Conservation (phyloP, 2,329 filamentous ascomycete species). For the Alternaria ethzedia region DNA sequence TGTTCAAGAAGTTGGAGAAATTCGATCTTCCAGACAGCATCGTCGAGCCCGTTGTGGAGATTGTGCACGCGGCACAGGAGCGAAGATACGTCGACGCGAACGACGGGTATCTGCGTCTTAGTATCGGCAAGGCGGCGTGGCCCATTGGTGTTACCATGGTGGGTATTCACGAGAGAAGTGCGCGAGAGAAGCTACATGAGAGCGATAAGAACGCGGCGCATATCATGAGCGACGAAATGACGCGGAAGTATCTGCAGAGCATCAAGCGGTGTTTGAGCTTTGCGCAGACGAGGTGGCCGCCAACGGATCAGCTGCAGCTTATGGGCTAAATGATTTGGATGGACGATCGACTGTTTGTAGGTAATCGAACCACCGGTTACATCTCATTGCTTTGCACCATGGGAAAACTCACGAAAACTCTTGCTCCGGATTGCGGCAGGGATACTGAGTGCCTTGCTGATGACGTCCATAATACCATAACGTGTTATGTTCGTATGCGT, state of each 20-base stretch:
- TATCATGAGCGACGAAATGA: conserved; percentile 96
- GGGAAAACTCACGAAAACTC: no score
- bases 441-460: no score
- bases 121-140: conserved; percentile 97
- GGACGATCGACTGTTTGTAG: background rate
- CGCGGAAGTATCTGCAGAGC: conserved; percentile 93
- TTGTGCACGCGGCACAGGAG: conserved; percentile 88
- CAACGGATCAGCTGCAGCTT: conserved; percentile 87
- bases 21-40: conserved; percentile 79
- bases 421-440: no score
- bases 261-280: conserved; percentile 97
- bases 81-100: conserved; percentile 95
- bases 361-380: background rate
- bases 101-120: conserved; percentile 88
- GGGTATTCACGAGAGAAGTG: conserved; percentile 96
- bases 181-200: conserved; percentile 92
- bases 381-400: background rate
- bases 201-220: conserved; percentile 79
- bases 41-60: conserved; percentile 84
- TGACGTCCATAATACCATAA: no score
- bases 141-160: conserved; percentile 99
- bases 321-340: conserved; percentile 71
- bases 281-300: conserved; percentile 95
- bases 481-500: no score
- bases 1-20: conserved; percentile 89